Percentiles rank a stretch among this genome's conserved stretches.
These are phyloP conservation scores for Suillus subluteus DNA, from an alignment of 768 basidiomycete genomes.

Conservation along the genomic window DNA sequence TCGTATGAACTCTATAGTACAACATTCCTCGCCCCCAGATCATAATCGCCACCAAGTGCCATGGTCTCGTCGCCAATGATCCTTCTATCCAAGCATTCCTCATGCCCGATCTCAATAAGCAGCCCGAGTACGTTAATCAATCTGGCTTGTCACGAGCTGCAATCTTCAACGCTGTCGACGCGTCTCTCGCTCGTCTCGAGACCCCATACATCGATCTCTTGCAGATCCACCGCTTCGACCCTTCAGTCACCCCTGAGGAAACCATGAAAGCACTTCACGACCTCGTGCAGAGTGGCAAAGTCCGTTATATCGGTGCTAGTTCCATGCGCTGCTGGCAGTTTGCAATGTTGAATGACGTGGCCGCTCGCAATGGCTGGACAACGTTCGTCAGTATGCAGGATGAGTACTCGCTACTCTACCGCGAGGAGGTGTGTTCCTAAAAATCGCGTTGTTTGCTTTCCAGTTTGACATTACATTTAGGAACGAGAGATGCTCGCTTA, in stretches of 20 bases:
- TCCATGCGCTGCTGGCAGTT: constrained; percentile 53
- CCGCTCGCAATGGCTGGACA: constrained; percentile 49
- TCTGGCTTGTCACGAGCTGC: constrained; percentile 38
- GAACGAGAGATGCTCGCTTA: constrained; percentile 50
- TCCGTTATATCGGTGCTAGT: constrained; percentile 53
- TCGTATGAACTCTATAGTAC: constrained; percentile 21
- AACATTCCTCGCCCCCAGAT: constrained; percentile 37
- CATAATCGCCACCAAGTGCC: constrained; percentile 36
- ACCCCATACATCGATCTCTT: constrained; percentile 44
- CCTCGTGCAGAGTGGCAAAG: constrained; percentile 50
- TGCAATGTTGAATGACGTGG: constrained; percentile 46
- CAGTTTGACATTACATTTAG: constrained; percentile 22
- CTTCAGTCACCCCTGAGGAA: constrained; percentile 41
- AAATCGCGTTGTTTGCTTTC: not conserved
- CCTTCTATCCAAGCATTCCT: not conserved
- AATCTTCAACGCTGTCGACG: constrained; percentile 42
- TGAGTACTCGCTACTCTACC: constrained; percentile 56
- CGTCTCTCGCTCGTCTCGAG: constrained; percentile 38
- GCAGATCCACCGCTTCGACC: constrained; percentile 50
- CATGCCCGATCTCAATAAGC: constrained; percentile 9
- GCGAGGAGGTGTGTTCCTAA: constrained; percentile 45
- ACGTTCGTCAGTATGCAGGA: constrained; percentile 61
- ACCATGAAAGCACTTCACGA: constrained; percentile 57
- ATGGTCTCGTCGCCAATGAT: constrained; percentile 18
- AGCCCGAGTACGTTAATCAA: constrained; percentile 34